Conservation (phyloP, 2,329 filamentous ascomycete species). For the Sporothrix inflata region DNA sequence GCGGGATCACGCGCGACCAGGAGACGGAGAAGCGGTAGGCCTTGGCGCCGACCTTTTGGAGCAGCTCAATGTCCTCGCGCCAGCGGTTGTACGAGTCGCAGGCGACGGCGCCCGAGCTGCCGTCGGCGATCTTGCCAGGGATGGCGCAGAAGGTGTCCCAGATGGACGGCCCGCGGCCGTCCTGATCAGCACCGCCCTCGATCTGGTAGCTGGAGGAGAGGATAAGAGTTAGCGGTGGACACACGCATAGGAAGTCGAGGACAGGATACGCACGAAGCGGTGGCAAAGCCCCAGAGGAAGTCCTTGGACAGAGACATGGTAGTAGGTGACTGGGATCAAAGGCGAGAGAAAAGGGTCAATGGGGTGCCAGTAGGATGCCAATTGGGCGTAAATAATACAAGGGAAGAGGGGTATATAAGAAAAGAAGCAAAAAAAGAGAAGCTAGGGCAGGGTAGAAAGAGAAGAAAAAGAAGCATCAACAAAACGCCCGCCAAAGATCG, state of each 20-base stretch:
- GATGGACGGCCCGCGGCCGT: slow-evolving; percentile 80
- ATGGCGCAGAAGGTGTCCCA: slow-evolving; percentile 88
- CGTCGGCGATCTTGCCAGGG: slow-evolving; percentile 81
- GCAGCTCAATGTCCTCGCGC: slow-evolving; percentile 73
- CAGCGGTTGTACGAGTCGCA: slow-evolving; percentile 88
- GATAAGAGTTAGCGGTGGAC: neutral
- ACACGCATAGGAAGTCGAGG: neutral
- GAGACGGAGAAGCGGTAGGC: slow-evolving; percentile 85
- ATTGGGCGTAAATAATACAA: neutral
- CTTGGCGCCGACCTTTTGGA: slow-evolving; percentile 73
- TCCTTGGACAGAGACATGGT: slow-evolving; percentile 65
- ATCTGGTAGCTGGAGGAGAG: slow-evolving; percentile 75
- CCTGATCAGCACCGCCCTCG: slow-evolving; percentile 73
- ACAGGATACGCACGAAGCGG: slow-evolving; percentile 62
- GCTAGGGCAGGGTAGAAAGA: neutral
- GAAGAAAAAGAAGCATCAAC: slow-evolving; percentile 18
- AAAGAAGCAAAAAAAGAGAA: neutral
- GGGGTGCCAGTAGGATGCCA: neutral
- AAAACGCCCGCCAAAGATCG: slow-evolving; percentile 22
- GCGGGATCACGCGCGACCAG: slow-evolving; percentile 81
- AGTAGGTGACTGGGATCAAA: neutral
- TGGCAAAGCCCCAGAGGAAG: slow-evolving; percentile 81
- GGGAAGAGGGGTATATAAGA: neutral
- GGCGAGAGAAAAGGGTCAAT: neutral
- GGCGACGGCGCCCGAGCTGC: slow-evolving; percentile 72